Evolutionary conservation across 2,329 filamentous ascomycete genomes (phyloP).

Genomic region (Ophiostoma quercus): DNA sequence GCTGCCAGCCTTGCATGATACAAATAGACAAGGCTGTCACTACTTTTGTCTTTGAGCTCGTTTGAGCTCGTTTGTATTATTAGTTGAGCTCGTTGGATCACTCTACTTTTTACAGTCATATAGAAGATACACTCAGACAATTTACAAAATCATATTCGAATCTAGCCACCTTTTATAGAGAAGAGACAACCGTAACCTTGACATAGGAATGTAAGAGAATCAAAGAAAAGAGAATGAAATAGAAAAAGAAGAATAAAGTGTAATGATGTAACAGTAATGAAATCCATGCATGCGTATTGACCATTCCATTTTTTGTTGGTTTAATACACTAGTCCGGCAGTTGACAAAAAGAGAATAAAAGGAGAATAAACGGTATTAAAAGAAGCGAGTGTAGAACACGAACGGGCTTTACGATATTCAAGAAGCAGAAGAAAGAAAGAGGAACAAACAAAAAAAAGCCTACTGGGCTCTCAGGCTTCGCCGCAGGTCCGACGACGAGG

Average conservation of each 20-base stretch:
- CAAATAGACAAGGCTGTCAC: not conserved
- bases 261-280: not conserved
- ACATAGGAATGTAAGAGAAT: not conserved
- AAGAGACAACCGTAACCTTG: no score
- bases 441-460: not conserved
- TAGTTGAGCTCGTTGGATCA: no score
- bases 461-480: slow-evolving; percentile 23
- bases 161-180: not conserved
- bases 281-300: slow-evolving; percentile 2
- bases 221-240: not conserved
- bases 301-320: not conserved
- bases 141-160: not conserved
- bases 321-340: not conserved
- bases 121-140: not conserved
- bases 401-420: not conserved
- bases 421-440: not conserved
- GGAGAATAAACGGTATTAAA: not conserved
- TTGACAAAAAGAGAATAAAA: not conserved
- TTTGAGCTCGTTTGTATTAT: not conserved
- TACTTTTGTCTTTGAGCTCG: not conserved
- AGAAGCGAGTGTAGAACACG: not conserved
- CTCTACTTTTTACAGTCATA: no score
- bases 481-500: slow-evolving; percentile 26
- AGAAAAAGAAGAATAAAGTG: not conserved
- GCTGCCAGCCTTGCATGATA: not conserved